phyloP scores from a whole-genome alignment of 1,139 yeast genomes.

The Kodamaea alishanica region DNA sequence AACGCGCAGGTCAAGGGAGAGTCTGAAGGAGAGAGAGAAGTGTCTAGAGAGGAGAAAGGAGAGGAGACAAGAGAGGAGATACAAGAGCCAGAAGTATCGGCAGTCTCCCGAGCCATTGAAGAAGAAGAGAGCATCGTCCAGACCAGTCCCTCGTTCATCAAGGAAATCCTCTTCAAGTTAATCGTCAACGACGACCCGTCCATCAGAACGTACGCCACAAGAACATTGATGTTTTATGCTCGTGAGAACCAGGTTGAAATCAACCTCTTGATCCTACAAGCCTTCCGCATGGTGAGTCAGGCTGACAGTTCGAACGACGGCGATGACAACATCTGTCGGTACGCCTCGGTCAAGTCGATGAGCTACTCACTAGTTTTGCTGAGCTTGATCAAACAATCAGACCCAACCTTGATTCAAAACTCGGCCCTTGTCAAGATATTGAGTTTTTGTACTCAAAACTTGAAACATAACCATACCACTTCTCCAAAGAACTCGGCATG shows the following conservation, averaged over 20 bases:
- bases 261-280: constrained; percentile 33
- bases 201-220: constrained; percentile 37
- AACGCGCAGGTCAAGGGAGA: constrained; percentile 18
- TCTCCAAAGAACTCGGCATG: constrained; percentile 30
- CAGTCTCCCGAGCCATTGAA: constrained; percentile 17
- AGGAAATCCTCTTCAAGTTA: constrained; percentile 31
- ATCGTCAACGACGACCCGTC: constrained; percentile 32
- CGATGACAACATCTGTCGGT: constrained; percentile 23
- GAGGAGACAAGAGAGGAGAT: constrained; percentile 10
- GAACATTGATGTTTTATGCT: constrained; percentile 32
- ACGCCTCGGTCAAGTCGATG: constrained; percentile 24
- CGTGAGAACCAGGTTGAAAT: constrained; percentile 32
- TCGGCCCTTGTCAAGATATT: constrained; percentile 40
- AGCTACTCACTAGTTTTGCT: constrained; percentile 38
- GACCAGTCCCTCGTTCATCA: constrained; percentile 23
- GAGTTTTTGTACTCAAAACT: constrained; percentile 47
- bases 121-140: constrained; percentile 21
- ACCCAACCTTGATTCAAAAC: constrained; percentile 37
- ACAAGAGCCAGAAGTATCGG: constrained; percentile 12
- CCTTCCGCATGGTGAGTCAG: constrained; percentile 31
- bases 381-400: constrained; percentile 38
- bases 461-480: constrained; percentile 34
- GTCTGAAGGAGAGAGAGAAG: constrained; percentile 9
- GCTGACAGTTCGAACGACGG: constrained; percentile 25
- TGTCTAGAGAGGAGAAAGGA: constrained; percentile 7